A percentile compares a stretch with the other conserved stretches of the same genome.
Conservation (phyloP, 2,329 filamentous ascomycete genomes). For the Aspergillus pseudoglaucus region DNA sequence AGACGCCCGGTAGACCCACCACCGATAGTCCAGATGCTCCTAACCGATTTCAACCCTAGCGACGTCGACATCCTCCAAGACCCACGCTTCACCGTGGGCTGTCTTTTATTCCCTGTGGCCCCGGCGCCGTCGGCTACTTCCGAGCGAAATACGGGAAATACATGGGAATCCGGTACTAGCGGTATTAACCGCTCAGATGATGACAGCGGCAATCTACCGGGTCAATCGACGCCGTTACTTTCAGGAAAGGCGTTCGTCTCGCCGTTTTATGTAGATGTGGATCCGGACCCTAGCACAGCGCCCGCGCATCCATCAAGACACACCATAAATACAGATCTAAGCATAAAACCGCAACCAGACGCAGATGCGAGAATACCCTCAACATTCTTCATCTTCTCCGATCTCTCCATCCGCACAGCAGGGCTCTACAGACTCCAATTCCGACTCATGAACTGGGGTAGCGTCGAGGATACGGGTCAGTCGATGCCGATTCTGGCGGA, state of each 20-base stretch:
- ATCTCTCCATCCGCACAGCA: constrained; percentile 41
- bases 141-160: neutral
- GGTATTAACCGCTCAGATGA: constrained; percentile 5
- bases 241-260: constrained; percentile 37
- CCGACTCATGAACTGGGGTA: constrained; percentile 38
- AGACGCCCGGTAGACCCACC: constrained; percentile 43
- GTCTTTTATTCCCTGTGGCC: constrained; percentile 34
- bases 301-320: constrained; percentile 28
- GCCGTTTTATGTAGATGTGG: constrained; percentile 36
- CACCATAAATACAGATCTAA: neutral
- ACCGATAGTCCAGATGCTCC: constrained; percentile 41
- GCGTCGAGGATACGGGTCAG: constrained; percentile 27
- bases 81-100: constrained; percentile 38
- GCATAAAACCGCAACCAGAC: constrained; percentile 3
- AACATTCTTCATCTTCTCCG: constrained; percentile 44
- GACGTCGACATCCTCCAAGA: constrained; percentile 36
- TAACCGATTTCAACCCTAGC: constrained; percentile 38
- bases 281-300: constrained; percentile 39
- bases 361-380: constrained; percentile 22
- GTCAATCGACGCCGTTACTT: constrained; percentile 24
- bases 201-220: constrained; percentile 9
- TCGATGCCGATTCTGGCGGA: constrained; percentile 34
- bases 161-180: constrained; percentile 1
- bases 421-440: constrained; percentile 42
- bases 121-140: constrained; percentile 8